These are phyloP conservation scores for Scenedesmus sp. DNA, from an alignment of 163 green algal species.

Conservation along the genomic window DNA sequence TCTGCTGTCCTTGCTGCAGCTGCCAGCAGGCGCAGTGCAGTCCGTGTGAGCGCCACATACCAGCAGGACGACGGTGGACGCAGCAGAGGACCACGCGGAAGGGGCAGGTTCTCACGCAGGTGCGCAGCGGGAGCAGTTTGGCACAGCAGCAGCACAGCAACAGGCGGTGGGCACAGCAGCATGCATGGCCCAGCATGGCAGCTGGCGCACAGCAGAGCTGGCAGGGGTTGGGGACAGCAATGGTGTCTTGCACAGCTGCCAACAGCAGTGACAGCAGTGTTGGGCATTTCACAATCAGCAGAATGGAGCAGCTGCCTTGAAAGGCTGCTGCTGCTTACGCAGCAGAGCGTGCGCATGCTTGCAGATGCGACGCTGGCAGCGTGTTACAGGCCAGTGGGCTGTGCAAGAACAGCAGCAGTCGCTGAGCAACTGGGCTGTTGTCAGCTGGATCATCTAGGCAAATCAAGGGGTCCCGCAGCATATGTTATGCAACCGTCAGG, in stretches of 20 bases:
- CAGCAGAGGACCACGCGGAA: constrained; percentile 30
- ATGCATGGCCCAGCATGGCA: neutral
- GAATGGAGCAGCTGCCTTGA: too few species aligned
- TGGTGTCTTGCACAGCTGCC: too few species aligned
- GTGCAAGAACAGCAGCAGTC: neutral
- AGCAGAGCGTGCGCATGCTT: neutral
- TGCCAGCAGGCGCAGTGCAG: constrained; percentile 42
- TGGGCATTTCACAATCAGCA: too few species aligned
- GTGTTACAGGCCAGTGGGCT: neutral
- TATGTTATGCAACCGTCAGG: too few species aligned
- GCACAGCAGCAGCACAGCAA: neutral
- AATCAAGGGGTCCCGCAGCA: too few species aligned
- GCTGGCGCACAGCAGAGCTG: neutral
- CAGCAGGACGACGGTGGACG: constrained; percentile 30
- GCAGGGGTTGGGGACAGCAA: neutral
- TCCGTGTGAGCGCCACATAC: constrained; percentile 42
- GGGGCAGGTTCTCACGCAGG: constrained; percentile 49
- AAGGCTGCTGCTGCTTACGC: too few species aligned
- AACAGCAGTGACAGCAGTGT: too few species aligned
- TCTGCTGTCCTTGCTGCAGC: neutral
- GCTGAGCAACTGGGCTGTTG: neutral
- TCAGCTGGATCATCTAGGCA: too few species aligned
- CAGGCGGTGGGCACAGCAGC: neutral
- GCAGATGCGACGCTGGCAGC: neutral
- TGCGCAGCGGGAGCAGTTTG: neutral